phyloP scores from a whole-genome alignment of 208 protist species.

The Trypanosoma melophagium region DNA sequence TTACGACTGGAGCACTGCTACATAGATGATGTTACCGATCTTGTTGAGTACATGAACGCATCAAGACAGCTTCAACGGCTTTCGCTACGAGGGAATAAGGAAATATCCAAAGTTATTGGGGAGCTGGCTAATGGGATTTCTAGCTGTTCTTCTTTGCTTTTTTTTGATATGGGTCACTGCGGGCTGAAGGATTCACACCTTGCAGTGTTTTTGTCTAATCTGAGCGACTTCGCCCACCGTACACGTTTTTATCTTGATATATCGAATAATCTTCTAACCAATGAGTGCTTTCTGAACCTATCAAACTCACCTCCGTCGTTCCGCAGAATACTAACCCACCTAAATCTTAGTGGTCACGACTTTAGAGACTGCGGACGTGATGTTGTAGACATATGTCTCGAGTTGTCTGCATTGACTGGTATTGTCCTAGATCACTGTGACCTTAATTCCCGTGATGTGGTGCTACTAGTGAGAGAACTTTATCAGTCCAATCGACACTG shows the following conservation, averaged over 20 bases:
- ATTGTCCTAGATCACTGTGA: slow-evolving; percentile 32
- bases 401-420: slow-evolving; percentile 25
- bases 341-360: slow-evolving; percentile 36
- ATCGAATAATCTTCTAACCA: slow-evolving; percentile 40
- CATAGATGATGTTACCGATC: slow-evolving; percentile 11
- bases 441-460: slow-evolving; percentile 26
- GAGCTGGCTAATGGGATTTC: slow-evolving; percentile 37
- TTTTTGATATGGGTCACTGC: slow-evolving; percentile 46
- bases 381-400: slow-evolving; percentile 31
- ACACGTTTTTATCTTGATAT: slow-evolving; percentile 44
- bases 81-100: slow-evolving; percentile 47
- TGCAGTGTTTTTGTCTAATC: slow-evolving; percentile 28
- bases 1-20: slow-evolving; percentile 48
- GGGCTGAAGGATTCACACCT: slow-evolving; percentile 45
- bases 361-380: slow-evolving; percentile 31
- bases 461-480: slow-evolving; percentile 40
- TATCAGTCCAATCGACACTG: slow-evolving; percentile 17
- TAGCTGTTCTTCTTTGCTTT: slow-evolving; percentile 20
- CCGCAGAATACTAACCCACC: slow-evolving; percentile 22
- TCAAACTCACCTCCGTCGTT: slow-evolving; percentile 16
- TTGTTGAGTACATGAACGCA: slow-evolving; percentile 35
- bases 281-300: slow-evolving; percentile 34
- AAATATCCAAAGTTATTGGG: slow-evolving; percentile 37
- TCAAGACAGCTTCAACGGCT: slow-evolving; percentile 36
- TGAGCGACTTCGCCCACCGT: slow-evolving; percentile 33